A percentile compares a stretch with the other conserved stretches of the same genome.
Evolutionary conservation across 768 basidiomycete species (phyloP).

Genomic region (Rhodotorula sphaerocarpa): DNA sequence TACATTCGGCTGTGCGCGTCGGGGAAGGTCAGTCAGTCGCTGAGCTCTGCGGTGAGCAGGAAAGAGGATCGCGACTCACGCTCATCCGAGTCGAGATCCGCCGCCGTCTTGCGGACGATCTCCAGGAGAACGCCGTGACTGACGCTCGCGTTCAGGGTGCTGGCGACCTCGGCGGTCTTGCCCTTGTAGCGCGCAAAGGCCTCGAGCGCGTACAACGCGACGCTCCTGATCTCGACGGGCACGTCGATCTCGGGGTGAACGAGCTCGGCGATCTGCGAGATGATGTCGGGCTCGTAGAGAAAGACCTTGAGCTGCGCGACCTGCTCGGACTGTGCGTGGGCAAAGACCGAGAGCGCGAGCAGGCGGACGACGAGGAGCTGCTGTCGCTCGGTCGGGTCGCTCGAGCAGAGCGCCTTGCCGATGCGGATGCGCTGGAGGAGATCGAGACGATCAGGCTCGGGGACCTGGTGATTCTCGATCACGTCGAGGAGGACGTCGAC

Average conservation of each 20-base stretch:
- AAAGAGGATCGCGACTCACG: conserved; percentile 41
- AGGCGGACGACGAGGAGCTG: conserved; percentile 74
- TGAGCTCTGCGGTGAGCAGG: neutral
- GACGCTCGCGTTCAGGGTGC: conserved; percentile 85
- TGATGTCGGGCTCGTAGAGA: conserved; percentile 88
- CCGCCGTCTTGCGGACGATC: conserved; percentile 69
- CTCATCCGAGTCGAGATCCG: conserved; percentile 51
- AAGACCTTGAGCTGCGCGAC: conserved; percentile 64
- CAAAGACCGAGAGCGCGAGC: conserved; percentile 77
- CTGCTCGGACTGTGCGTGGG: conserved; percentile 37
- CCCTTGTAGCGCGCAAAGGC: conserved; percentile 74
- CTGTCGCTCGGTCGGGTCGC: conserved; percentile 51
- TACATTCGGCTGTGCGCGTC: conserved; percentile 36
- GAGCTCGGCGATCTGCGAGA: conserved; percentile 77
- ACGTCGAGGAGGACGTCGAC: conserved; percentile 70
- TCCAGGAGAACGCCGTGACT: conserved; percentile 93
- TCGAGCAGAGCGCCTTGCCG: conserved; percentile 53
- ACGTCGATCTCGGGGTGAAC: conserved; percentile 67
- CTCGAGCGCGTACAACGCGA: conserved; percentile 82
- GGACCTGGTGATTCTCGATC: conserved; percentile 59
- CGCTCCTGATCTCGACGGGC: conserved; percentile 65
- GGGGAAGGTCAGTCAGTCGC: neutral
- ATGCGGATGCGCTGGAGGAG: conserved; percentile 76
- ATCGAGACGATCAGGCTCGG: conserved; percentile 77
- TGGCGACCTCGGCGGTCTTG: conserved; percentile 76